Evolutionary conservation across 768 basidiomycete species (phyloP).

Genomic region (Suillus variegatus): DNA sequence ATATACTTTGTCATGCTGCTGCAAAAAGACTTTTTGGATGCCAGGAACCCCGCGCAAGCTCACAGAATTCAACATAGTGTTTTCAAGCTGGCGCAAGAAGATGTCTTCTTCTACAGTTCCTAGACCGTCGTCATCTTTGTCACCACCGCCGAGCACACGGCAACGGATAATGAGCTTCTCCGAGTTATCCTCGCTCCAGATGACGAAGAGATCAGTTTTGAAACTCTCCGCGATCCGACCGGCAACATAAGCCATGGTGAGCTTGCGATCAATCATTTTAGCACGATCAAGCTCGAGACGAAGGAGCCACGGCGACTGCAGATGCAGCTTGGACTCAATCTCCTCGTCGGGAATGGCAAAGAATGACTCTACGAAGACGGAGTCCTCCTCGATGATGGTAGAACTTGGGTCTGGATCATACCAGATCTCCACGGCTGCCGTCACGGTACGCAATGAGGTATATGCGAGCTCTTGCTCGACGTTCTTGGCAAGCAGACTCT

Average conservation of each 20-base stretch:
- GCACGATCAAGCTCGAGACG: conserved; percentile 96
- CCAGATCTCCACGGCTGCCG: conserved; percentile 95
- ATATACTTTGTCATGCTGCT: conserved; percentile 79
- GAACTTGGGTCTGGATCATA: conserved; percentile 92
- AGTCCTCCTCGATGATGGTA: conserved; percentile 96
- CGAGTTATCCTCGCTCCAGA: conserved; percentile 98
- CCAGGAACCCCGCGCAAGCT: conserved; percentile 90
- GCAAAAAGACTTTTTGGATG: conserved; percentile 92
- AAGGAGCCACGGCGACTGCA: conserved; percentile 96
- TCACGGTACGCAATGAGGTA: conserved; percentile 92
- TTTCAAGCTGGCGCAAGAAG: conserved; percentile 94
- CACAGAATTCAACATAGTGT: conserved; percentile 95
- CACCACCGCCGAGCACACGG: conserved; percentile 81
- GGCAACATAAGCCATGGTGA: conserved; percentile 94
- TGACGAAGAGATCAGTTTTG: conserved; percentile 94
- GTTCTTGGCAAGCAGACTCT: conserved; percentile 69
- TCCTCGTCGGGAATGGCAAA: conserved; percentile 99
- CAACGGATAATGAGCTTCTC: conserved; percentile 97
- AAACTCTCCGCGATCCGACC: conserved; percentile 93
- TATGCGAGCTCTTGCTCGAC: conserved; percentile 93
- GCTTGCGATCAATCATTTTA: conserved; percentile 96
- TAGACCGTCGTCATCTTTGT: conserved; percentile 83
- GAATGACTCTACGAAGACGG: conserved; percentile 96
- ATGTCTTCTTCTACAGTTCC: conserved; percentile 87
- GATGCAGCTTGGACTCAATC: conserved; percentile 84